Base-by-base conservation (phyloP, 345 rosid species). In the Aegle marmelos region DNA sequence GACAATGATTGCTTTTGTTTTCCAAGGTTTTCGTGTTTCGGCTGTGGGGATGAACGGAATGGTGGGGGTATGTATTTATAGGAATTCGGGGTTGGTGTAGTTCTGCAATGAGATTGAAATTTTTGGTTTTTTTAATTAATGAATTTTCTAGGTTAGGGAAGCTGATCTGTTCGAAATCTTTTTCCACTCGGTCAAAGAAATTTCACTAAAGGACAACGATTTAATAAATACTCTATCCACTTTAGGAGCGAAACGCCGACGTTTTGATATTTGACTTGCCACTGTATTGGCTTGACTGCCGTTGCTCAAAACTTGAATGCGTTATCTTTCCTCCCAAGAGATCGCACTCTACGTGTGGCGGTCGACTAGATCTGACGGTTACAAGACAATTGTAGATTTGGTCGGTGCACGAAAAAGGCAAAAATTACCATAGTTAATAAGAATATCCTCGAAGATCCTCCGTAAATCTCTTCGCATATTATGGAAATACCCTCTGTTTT, bases 361-460 rank as follows among this genome's bases (percentile, higher is more conserved):
- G 2, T 3, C 45, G 28, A 45, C 1, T 64, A 64, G 48, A 75
- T 64, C 78, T 9, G 39, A 75, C 78, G 62, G 78, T 50, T 53
- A 54, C 10, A 0, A 19, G 60, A 31, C 70, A 59, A 17, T 73
- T 68, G 14, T n/a, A 54, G 78, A 48, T 9, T 31, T 79, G 63
- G 82, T 39, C 82, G 74, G 78, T 79, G 74, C 65, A 39, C 68
- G 72, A 65, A 65, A 63, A 66, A 37, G 45, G 31, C 19, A 0
- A 11, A 64, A 53, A 68, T 25, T 24, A 25, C 16, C 48, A 2
- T 27, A 58, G n/a, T 59, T 25, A 54, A 28, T 17, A 2, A 24
- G 54, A 72, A 33, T 72, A 53, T 65, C 3, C 48, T 37, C 22
- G 65, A 54, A 79, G 11, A 64, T 72, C 34, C 9, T 31, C 11